phyloP scores from a whole-genome alignment of 1,139 yeast species.

The Taiozyma onychis region DNA sequence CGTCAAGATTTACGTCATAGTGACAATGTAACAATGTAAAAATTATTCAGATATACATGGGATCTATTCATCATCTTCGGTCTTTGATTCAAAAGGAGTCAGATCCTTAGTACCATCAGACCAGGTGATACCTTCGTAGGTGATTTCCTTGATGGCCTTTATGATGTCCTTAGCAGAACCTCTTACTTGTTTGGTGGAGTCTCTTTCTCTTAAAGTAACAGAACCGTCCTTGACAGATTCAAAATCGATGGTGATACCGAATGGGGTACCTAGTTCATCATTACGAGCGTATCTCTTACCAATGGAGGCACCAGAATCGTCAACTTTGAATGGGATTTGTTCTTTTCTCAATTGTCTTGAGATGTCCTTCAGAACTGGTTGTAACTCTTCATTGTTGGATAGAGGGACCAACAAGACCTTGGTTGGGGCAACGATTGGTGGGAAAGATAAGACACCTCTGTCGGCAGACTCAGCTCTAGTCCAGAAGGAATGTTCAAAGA shows the following conservation, averaged over 20 bases:
- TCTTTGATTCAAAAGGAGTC: slow-evolving; percentile 46
- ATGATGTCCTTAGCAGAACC: slow-evolving; percentile 78
- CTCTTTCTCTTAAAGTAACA: slow-evolving; percentile 96
- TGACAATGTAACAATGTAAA: background rate
- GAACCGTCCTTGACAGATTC: slow-evolving; percentile 87
- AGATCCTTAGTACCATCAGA: slow-evolving; percentile 72
- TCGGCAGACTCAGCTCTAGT: slow-evolving; percentile 87
- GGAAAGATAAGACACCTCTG: slow-evolving; percentile 86
- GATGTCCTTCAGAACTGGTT: slow-evolving; percentile 67
- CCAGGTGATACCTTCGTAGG: slow-evolving; percentile 76
- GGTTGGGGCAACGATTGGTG: slow-evolving; percentile 96
- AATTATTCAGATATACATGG: too few species aligned
- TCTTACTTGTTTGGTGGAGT: slow-evolving; percentile 94
- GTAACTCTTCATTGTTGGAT: slow-evolving; percentile 76
- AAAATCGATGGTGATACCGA: slow-evolving; percentile 96
- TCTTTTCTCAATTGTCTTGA: slow-evolving; percentile 67
- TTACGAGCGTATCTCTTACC: slow-evolving; percentile 99
- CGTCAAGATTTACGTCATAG: background rate
- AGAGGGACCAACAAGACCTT: slow-evolving; percentile 95
- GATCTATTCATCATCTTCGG: slow-evolving; percentile 20
- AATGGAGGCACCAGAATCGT: slow-evolving; percentile 95
- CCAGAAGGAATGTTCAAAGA: slow-evolving; percentile 96
- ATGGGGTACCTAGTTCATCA: slow-evolving; percentile 99
- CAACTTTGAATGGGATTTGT: slow-evolving; percentile 92
- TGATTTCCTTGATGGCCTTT: slow-evolving; percentile 70